A percentile compares a stretch with the other conserved stretches of the same genome.
Conservation (phyloP, 2,329 filamentous ascomycete species). For the Dactylellina drechsleri region DNA sequence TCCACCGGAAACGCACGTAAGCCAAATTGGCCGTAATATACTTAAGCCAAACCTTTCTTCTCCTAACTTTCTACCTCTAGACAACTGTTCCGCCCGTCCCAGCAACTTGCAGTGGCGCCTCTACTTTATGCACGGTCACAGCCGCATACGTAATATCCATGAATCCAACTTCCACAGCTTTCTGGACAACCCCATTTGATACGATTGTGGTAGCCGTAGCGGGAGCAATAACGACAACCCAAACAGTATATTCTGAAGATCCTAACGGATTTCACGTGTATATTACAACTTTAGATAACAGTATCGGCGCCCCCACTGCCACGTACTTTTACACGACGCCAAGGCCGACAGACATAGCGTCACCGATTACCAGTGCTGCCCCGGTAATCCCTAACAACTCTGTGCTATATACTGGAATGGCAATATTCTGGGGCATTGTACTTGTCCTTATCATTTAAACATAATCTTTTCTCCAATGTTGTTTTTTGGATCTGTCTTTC, state of each 20-base stretch:
- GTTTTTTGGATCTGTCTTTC: too few species aligned
- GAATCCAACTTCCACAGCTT: conserved; percentile 43
- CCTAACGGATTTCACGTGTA: conserved; percentile 51
- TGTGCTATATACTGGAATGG: conserved; percentile 18
- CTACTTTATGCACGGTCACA: conserved; percentile 44
- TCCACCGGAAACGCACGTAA: conserved; percentile 39
- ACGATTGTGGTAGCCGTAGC: conserved; percentile 23
- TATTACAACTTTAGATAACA: conserved; percentile 38
- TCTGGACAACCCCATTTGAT: conserved; percentile 35
- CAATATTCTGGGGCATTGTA: conserved; percentile 30
- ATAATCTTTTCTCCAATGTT: not conserved
- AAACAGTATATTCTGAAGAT: conserved; percentile 49
- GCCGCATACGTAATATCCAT: conserved; percentile 45
- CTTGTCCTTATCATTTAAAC: not conserved
- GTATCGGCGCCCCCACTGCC: conserved; percentile 31
- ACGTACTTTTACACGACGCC: conserved; percentile 50
- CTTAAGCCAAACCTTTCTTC: not conserved
- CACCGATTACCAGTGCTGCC: conserved; percentile 12
- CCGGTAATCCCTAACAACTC: not conserved
- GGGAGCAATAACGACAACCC: conserved; percentile 25
- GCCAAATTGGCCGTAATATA: not conserved
- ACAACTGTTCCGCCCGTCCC: conserved; percentile 29
- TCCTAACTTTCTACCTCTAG: not conserved
- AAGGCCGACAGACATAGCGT: conserved; percentile 16
- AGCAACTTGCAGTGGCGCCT: conserved; percentile 28